Percentiles rank a stretch among this genome's conserved stretches.
Conservation (phyloP, 2,329 filamentous ascomycete species). For the Calonectria hawksworthii region DNA sequence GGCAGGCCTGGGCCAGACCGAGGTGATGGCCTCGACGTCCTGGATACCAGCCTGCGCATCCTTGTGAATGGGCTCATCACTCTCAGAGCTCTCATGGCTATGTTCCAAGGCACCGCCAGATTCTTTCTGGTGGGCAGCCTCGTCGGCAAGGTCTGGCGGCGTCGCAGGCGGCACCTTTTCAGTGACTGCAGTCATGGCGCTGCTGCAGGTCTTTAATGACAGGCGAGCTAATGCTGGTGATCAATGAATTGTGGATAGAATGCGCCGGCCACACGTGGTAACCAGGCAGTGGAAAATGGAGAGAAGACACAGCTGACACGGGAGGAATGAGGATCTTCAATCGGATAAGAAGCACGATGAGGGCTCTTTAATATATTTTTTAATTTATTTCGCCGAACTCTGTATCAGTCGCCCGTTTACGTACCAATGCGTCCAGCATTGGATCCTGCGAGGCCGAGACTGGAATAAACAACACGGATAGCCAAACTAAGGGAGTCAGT, state of each 20-base stretch:
- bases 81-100: background rate
- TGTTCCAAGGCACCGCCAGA: background rate
- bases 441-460: background rate
- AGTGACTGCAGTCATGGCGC: background rate
- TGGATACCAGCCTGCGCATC: constrained; percentile 53
- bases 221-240: background rate
- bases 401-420: background rate
- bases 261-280: too few species aligned
- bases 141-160: background rate
- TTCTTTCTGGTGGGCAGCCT: constrained; percentile 3
- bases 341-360: background rate
- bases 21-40: constrained; percentile 56
- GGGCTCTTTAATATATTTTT: background rate
- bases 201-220: background rate
- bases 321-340: background rate
- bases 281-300: background rate
- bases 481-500: background rate
- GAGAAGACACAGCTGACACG: background rate
- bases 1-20: constrained; percentile 54
- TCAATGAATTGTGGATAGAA: background rate
- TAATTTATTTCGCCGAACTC: background rate
- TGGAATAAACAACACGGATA: background rate
- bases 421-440: background rate
- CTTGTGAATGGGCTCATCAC: background rate
- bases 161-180: background rate